phyloP scores from a whole-genome alignment of 139 green algal species.

The Zygnema cylindricum region DNA sequence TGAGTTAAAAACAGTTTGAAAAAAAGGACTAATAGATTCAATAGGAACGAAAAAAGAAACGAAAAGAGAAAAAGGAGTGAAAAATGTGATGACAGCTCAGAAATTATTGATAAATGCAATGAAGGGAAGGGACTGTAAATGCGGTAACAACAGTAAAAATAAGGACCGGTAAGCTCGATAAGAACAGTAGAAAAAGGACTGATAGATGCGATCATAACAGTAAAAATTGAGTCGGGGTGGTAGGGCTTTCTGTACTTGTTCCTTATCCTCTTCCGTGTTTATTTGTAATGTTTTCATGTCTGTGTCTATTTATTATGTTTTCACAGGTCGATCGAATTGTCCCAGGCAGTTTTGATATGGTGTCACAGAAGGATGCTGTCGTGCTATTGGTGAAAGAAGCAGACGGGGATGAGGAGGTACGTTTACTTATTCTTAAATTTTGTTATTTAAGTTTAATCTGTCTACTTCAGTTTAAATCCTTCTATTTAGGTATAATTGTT shows the following conservation, averaged over 20 bases:
- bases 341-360: background rate
- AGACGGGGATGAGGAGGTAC: conserved; percentile 93
- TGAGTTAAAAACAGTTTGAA: conserved; percentile 51
- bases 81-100: background rate
- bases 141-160: background rate
- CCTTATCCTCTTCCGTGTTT: background rate
- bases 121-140: background rate
- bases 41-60: background rate
- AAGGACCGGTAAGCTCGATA: too few relatives aligned
- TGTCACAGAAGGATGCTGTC: background rate
- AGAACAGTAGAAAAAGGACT: too few relatives aligned
- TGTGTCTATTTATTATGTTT: conserved; percentile 39
- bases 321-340: conserved; percentile 44
- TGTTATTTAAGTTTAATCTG: too few relatives aligned
- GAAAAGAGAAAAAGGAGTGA: background rate
- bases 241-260: background rate
- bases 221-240: background rate
- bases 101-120: too few relatives aligned
- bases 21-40: background rate
- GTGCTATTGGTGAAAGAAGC: conserved; percentile 69
- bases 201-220: too few relatives aligned
- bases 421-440: too few relatives aligned
- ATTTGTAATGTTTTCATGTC: conserved; percentile 12
- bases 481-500: too few relatives aligned
- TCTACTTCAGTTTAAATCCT: too few relatives aligned